Evolutionary conservation across 495 filamentous ascomycete genomes (phyloP), one percentile per base, ranked within the genome.

Genomic region (Bryoglossum gracile): DNA sequence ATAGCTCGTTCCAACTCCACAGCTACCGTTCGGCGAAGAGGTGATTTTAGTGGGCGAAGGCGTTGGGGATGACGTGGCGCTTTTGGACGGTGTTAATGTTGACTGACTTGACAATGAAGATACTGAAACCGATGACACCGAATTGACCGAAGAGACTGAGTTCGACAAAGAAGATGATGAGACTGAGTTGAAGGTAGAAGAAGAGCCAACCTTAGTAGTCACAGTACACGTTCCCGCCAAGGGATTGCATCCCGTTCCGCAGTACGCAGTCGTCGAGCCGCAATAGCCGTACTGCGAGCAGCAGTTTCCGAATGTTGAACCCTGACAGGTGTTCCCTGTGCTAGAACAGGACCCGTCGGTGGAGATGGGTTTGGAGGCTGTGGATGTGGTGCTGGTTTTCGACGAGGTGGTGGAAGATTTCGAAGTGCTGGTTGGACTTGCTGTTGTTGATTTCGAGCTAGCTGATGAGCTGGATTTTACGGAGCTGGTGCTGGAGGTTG

Each of bases 341-440:
- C 46, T 22, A n/a, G n/a, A n/a, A 19, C 47, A 55, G 1, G 47
- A 35, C 3, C 46, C 53, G 18, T 55, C 53, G 17, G 46, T 49
- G 35, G 38, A 44, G 22, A 46, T 42, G 24, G 42, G 14, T 40
- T 53, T n/a, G 26, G 52, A 13, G 14, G 40, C 35, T 8, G 23
- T 32, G 10, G 24, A 39, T 46, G 25, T 46, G 38, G 21, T 40
- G 35, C 25, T 19, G 5, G 14, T 26, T 34, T 25, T 22, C 4
- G 39, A 36, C 1, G 46, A 32, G 14, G 56, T 38, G 5, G 13
- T 43, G 13, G 21, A 33, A 14, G 53, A 56, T 8, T 32, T 5
- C 14, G 35, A 37, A 18, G 33, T 26, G 5, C 10, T 18, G 35
- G 28, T 59, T 69, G 69, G 62, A 66, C 72, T 66, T 71, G 67